Base-by-base conservation (phyloP, 371 early-diverging fungal species). In the Mucor ambiguus region DNA sequence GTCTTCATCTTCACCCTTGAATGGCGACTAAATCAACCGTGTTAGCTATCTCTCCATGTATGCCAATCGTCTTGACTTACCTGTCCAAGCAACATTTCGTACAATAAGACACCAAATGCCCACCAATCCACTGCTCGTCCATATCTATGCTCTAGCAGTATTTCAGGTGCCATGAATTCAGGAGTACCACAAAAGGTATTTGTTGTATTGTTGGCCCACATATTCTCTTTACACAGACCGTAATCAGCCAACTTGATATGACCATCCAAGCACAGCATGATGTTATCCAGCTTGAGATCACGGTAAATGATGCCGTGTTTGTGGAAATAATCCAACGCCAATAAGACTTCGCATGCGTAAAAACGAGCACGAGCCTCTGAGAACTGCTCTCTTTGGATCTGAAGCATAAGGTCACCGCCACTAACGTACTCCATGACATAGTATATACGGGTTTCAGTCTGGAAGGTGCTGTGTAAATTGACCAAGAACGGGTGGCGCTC, bases 91-190 rank as follows among this genome's bases (percentile, higher is more conserved):
- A 97, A 76, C 97, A 99, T 96, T 83, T 99, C 98, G 75, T 98
- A 99, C 48, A 99, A 89, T 70, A 99, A 78, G 5, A 99, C 98
- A 61, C 99, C 99, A 75, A 98, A 93, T 0, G 99, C 95, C 99
- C 99, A 99, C 96, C 99, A 98, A 81, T 99, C 99, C 1, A 96
- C 98, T 0, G 93, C 91, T 33, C 92, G 89, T 7, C 92, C 94
- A 77, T 99, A 99, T 44, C 89, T 89, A 76, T 95, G 91, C 68
- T 96, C 97, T 44, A 87, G 77, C 20, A 99, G 81, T 43, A 99
- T 96, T 75, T 99, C 99, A 18, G 99, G 99, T 4, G 99, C 99
- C 96, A 99, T 97, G 74, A 96, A 99, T 80, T 99, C 99, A 16
- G 99, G 99, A 20, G 99, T 99, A 41, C 99, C 99, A 79, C 98